These are phyloP conservation scores for Cokeromyces recurvatus DNA, from an alignment of 371 early-diverging fungal genomes.

Conservation along the genomic window DNA sequence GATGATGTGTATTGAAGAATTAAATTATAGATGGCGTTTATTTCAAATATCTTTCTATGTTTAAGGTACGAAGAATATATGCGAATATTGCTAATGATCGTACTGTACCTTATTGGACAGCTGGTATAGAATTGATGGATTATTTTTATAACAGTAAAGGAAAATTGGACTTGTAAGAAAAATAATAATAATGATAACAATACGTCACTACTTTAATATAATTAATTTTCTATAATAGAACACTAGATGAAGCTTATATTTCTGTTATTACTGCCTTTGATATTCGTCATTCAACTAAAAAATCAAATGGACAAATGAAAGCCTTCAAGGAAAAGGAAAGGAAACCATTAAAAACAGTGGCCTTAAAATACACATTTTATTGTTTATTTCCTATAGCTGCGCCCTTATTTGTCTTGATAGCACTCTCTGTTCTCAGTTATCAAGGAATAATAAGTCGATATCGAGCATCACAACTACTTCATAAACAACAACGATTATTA, in stretches of 20 bases:
- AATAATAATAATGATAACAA: background rate
- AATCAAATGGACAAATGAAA: background rate
- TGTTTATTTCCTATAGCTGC: slow-evolving; percentile 2
- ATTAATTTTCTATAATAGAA: too few relatives aligned
- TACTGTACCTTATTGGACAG: slow-evolving; percentile 66
- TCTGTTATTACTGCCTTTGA: slow-evolving; percentile 16
- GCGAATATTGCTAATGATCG: slow-evolving; percentile 72
- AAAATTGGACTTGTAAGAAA: slow-evolving; percentile 38
- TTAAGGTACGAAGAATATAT: slow-evolving; percentile 50
- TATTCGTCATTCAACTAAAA: too few relatives aligned
- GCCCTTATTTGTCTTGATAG: slow-evolving; percentile 15
- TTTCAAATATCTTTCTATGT: slow-evolving; percentile 28
- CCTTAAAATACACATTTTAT: slow-evolving; percentile 1
- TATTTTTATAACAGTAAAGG: slow-evolving; percentile 43
- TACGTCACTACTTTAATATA: background rate
- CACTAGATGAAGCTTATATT: slow-evolving; percentile 11
- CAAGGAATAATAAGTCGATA: slow-evolving; percentile 30
- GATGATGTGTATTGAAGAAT: too few relatives aligned
- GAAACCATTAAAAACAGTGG: background rate
- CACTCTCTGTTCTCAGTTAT: slow-evolving; percentile 10
- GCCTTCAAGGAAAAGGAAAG: background rate
- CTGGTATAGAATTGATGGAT: slow-evolving; percentile 50
- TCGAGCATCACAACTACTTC: slow-evolving; percentile 18
- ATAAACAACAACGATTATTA: background rate
- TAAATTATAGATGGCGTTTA: slow-evolving; percentile 3